Conservation (phyloP, 2,329 filamentous ascomycete species). For the Trichophyton benhamiae region DNA sequence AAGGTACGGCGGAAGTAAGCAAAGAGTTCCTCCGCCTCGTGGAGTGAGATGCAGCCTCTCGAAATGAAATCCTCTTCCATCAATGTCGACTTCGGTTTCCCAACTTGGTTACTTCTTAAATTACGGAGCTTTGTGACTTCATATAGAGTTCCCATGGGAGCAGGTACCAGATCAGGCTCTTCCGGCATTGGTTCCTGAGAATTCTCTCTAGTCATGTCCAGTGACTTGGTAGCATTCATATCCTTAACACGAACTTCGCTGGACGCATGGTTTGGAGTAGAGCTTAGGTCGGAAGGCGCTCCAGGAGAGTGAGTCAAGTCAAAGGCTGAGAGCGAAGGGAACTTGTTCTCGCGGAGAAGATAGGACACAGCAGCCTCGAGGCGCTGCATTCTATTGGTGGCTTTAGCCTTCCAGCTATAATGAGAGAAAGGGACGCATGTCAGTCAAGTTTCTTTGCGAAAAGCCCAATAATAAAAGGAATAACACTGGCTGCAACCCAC, state of each 20-base stretch:
- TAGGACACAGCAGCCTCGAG: conserved; percentile 36
- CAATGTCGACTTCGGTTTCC: conserved; percentile 27
- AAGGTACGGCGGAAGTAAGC: conserved; percentile 40
- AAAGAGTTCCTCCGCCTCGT: conserved; percentile 42
- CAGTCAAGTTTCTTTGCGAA: neutral
- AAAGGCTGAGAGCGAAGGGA: conserved; percentile 26
- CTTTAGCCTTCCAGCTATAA: conserved; percentile 35
- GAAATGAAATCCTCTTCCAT: conserved; percentile 41
- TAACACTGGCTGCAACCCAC: conserved; percentile 26
- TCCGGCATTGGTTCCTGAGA: conserved; percentile 34
- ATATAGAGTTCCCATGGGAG: conserved; percentile 43
- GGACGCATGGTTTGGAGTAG: neutral
- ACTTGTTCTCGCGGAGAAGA: conserved; percentile 32
- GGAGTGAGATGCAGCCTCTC: conserved; percentile 34
- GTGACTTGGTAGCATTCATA: conserved; percentile 12
- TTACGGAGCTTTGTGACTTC: conserved; percentile 42
- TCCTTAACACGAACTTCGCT: neutral
- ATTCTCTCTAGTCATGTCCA: conserved; percentile 36
- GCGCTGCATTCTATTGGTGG: conserved; percentile 31
- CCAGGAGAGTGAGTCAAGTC: neutral
- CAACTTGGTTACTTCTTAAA: conserved; percentile 27
- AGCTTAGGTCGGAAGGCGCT: conserved; percentile 15
- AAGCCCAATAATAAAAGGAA: neutral
- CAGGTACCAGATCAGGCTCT: conserved; percentile 34
- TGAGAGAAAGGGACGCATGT: neutral